A percentile compares a stretch with the other conserved stretches of the same genome.
Conservation (phyloP, 1,284 basidiomycete genomes). For the Ceratobasidium sp. region DNA sequence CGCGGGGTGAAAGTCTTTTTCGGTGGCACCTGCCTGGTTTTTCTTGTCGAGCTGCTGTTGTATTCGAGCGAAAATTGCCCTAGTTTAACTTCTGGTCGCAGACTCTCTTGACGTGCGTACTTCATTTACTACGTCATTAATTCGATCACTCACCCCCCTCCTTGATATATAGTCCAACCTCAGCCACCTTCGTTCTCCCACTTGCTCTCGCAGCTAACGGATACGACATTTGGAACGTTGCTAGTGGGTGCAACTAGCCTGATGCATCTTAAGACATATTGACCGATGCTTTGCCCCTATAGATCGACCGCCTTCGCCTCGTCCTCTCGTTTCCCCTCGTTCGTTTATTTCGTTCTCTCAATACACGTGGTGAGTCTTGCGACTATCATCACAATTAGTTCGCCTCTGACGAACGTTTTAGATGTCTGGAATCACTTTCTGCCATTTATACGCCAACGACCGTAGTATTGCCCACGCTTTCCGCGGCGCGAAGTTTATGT, state of each 20-base stretch:
- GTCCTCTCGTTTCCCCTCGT: not conserved
- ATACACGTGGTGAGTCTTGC: not conserved
- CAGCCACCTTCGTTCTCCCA: not conserved
- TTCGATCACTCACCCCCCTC: not conserved
- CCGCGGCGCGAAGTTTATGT: conserved; percentile 15
- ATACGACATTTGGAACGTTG: not conserved
- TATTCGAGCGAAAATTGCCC: not conserved
- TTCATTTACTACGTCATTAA: conserved; percentile 15
- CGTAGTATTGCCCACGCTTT: conserved; percentile 12
- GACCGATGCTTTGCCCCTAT: not conserved
- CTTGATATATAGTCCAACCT: not conserved
- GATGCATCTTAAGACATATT: not conserved
- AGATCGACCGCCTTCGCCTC: not conserved
- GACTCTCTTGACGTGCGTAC: not conserved
- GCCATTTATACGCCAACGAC: conserved; percentile 22
- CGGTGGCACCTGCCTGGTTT: conserved; percentile 4
- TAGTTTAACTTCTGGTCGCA: not conserved
- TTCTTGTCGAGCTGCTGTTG: not conserved
- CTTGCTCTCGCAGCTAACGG: too few species aligned
- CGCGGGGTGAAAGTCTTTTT: not conserved
- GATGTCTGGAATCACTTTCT: conserved; percentile 21
- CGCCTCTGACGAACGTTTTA: not conserved
- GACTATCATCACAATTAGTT: too few species aligned
- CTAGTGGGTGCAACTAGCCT: not conserved
- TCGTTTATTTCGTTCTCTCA: not conserved